phyloP scores from a whole-genome alignment of 1,139 yeast genomes.

The Groenewaldozyma sp. region DNA sequence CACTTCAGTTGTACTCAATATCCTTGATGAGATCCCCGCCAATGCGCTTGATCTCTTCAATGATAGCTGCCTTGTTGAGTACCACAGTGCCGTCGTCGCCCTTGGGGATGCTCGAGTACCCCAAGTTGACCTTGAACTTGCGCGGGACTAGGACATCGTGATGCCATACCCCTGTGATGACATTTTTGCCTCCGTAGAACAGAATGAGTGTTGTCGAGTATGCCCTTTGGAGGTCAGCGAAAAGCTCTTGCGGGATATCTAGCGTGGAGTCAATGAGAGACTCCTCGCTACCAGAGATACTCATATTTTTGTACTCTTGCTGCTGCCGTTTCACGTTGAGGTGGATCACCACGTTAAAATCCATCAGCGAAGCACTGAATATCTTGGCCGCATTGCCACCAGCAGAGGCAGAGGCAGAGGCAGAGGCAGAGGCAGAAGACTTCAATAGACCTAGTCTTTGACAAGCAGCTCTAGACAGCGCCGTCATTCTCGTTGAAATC shows the following conservation, averaged over 20 bases:
- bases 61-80: slow-evolving; percentile 65
- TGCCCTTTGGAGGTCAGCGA: slow-evolving; percentile 20
- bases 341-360: slow-evolving; percentile 69
- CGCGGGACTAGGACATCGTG: slow-evolving; percentile 47
- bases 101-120: slow-evolving; percentile 62
- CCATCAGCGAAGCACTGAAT: slow-evolving; percentile 73
- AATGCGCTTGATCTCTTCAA: slow-evolving; percentile 60
- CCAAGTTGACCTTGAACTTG: slow-evolving; percentile 71
- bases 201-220: slow-evolving; percentile 45
- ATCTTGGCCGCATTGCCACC: slow-evolving; percentile 9
- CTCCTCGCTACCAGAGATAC: slow-evolving; percentile 11
- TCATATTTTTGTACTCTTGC: slow-evolving; percentile 54
- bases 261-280: slow-evolving; percentile 19
- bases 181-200: slow-evolving; percentile 40
- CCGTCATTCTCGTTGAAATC: slow-evolving; percentile 82
- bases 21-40: slow-evolving; percentile 53
- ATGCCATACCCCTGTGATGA: slow-evolving; percentile 72
- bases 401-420: too few species aligned
- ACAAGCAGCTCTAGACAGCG: slow-evolving; percentile 69
- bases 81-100: slow-evolving; percentile 36
- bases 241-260: slow-evolving; percentile 24
- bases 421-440: neutral
- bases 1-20: slow-evolving; percentile 12
- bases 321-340: slow-evolving; percentile 33
- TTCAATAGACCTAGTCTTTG: neutral